Evolutionary conservation across 176 grass and related monocot genomes (phyloP).

Genomic region (Elaeis guineensis): DNA sequence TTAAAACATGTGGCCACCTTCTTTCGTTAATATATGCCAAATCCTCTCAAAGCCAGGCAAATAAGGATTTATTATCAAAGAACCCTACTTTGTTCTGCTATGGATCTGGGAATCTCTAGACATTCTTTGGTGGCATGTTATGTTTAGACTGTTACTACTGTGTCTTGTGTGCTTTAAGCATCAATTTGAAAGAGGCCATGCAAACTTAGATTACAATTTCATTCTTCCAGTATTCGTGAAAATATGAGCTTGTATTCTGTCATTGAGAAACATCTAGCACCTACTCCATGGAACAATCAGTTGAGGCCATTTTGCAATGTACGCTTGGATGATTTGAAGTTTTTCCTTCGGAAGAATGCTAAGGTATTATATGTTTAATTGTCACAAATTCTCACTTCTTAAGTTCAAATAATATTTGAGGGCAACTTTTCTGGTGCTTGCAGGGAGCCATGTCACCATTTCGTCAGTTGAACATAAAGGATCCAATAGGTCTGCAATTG

Average conservation of each 20-base stretch:
- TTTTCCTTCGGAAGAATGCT: slow-evolving; percentile 66
- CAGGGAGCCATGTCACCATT: slow-evolving; percentile 48
- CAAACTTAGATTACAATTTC: no score
- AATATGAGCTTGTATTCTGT: slow-evolving; percentile 42
- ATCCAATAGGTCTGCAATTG: slow-evolving; percentile 49
- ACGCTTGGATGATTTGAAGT: slow-evolving; percentile 46
- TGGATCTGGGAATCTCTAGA: no score
- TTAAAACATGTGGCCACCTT: not conserved
- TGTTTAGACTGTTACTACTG: no score
- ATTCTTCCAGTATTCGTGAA: slow-evolving; percentile 66
- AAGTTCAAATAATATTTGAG: no score
- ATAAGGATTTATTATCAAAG: no score
- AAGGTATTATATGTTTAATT: slow-evolving; percentile 35
- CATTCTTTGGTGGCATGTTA: no score
- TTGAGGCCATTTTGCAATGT: slow-evolving; percentile 54
- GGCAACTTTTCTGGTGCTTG: not conserved
- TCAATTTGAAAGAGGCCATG: no score
- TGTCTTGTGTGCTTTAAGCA: no score
- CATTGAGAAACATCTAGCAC: slow-evolving; percentile 65
- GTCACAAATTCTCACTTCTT: no score
- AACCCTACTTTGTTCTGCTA: no score
- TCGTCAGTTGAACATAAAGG: slow-evolving; percentile 45
- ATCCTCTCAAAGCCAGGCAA: not conserved
- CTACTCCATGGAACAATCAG: slow-evolving; percentile 79
- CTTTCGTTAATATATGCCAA: not conserved